Percentiles rank a stretch among this genome's conserved stretches.
These are phyloP conservation scores for Ophidiomyces ophidiicola DNA, from an alignment of 2,329 filamentous ascomycete genomes.

Conservation along the genomic window DNA sequence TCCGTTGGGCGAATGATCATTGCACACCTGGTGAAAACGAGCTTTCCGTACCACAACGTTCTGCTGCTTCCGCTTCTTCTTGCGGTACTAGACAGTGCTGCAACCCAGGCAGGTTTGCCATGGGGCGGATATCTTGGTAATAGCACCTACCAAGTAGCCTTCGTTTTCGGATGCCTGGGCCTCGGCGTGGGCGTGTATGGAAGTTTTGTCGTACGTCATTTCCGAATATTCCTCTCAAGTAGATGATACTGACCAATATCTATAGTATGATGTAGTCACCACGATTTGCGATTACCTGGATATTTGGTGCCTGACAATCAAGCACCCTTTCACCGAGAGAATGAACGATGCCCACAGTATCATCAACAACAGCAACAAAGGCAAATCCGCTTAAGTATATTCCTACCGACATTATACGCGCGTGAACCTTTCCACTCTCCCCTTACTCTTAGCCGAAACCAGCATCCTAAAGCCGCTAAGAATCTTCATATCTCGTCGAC, in stretches of 20 bases:
- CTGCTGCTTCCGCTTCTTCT: conserved; percentile 64
- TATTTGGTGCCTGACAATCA: conserved; percentile 97
- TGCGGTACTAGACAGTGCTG: conserved; percentile 69
- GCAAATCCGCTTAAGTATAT: not conserved
- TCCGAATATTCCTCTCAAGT: not conserved
- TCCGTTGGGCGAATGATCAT: conserved; percentile 92
- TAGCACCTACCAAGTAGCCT: conserved; percentile 78
- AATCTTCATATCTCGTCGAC: no score
- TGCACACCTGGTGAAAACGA: conserved; percentile 75
- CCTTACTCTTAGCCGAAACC: no score
- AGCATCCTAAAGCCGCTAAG: no score
- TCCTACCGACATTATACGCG: no score
- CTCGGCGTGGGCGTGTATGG: conserved; percentile 83
- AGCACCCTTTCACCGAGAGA: conserved; percentile 52
- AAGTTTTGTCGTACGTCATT: conserved; percentile 62
- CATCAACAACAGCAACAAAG: conserved; percentile 4
- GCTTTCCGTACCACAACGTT: conserved; percentile 85
- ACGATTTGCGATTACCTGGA: conserved; percentile 97
- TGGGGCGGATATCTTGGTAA: conserved; percentile 67
- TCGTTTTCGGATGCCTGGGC: conserved; percentile 79
- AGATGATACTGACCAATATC: not conserved
- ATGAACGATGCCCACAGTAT: not conserved
- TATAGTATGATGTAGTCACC: conserved; percentile 73
- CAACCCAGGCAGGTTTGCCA: conserved; percentile 56
- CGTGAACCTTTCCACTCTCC: no score